These are phyloP conservation scores for Boletus barrowsii DNA, from an alignment of 768 basidiomycete species.

Conservation along the genomic window DNA sequence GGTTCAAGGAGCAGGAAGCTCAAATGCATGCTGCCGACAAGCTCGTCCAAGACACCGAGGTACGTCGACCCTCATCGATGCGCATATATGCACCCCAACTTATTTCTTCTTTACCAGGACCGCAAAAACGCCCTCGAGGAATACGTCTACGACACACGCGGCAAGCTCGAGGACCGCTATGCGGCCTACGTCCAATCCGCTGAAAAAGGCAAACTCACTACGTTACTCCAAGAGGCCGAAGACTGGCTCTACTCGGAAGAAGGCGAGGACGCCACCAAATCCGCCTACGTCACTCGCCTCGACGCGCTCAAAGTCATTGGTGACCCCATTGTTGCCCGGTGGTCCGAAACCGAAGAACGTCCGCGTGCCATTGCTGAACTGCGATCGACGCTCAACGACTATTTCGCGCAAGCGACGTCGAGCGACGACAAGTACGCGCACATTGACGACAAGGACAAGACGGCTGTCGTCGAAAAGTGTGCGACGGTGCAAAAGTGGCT, in stretches of 20 bases:
- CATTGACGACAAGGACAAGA: constrained; percentile 86
- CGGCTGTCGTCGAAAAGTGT: constrained; percentile 82
- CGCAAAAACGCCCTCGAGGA: constrained; percentile 99
- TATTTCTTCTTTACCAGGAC: constrained; percentile 50
- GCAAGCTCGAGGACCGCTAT: constrained; percentile 89
- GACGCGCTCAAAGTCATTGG: constrained; percentile 82
- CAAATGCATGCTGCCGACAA: constrained; percentile 91
- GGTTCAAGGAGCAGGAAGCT: constrained; percentile 75
- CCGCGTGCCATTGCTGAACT: constrained; percentile 67
- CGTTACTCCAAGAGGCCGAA: constrained; percentile 73
- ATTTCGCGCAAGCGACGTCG: constrained; percentile 79
- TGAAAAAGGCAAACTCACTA: constrained; percentile 78
- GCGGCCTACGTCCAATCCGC: constrained; percentile 65
- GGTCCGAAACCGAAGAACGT: constrained; percentile 80
- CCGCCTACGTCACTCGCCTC: constrained; percentile 84
- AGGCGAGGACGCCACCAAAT: constrained; percentile 93
- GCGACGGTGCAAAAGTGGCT: constrained; percentile 94
- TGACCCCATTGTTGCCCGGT: constrained; percentile 82
- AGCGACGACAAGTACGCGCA: constrained; percentile 84
- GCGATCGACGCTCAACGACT: constrained; percentile 86
- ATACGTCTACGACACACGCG: constrained; percentile 93
- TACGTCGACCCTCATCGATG: constrained; percentile 32
- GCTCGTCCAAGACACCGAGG: constrained; percentile 97
- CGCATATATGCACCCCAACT: constrained; percentile 3
- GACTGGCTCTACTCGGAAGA: constrained; percentile 98